A percentile compares a stretch with the other conserved stretches of the same genome.
Evolutionary conservation across 805 yeast genomes (phyloP).

Genomic region (Saccharomyces kudriavzevii): DNA sequence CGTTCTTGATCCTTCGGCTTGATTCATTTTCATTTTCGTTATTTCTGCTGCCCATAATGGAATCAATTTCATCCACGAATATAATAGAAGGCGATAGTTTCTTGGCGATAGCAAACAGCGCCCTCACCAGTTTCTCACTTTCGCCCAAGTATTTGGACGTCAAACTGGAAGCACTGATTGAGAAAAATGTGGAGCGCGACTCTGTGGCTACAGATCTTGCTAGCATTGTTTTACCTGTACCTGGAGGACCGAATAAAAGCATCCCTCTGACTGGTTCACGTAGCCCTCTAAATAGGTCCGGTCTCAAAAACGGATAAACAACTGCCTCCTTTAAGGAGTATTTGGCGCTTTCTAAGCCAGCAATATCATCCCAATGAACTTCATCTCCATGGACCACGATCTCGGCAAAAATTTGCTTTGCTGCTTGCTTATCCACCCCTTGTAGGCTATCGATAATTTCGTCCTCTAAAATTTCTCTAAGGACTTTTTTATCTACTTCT

Average conservation of each 20-base stretch:
- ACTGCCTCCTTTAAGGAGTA: conserved; percentile 86
- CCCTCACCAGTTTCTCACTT: conserved; percentile 85
- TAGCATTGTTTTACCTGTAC: conserved; percentile 97
- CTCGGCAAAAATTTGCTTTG: conserved; percentile 78
- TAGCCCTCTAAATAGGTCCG: conserved; percentile 82
- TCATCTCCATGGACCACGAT: conserved; percentile 85
- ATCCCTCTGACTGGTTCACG: conserved; percentile 96
- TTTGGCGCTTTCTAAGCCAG: conserved; percentile 86
- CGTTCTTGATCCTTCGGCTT: conserved; percentile 82
- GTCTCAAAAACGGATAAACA: conserved; percentile 89
- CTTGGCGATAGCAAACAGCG: conserved; percentile 76
- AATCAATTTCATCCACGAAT: conserved; percentile 93
- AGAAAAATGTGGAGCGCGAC: conserved; percentile 84
- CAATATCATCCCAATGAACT: conserved; percentile 91
- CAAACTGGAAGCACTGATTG: conserved; percentile 82
- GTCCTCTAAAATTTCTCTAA: conserved; percentile 16
- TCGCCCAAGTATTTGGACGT: conserved; percentile 88
- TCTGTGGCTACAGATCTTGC: conserved; percentile 96
- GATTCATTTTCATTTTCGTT: conserved; percentile 64
- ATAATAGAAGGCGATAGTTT: conserved; percentile 87
- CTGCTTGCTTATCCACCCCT: conserved; percentile 75
- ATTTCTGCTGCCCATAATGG: conserved; percentile 69
- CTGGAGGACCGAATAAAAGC: conserved; percentile 95
- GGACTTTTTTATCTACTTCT: conserved; percentile 4
- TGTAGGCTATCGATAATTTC: conserved; percentile 30